Evolutionary conservation across 805 yeast genomes (phyloP), one percentile per base, ranked within the genome.

Genomic region (Teunomyces funiuensis): DNA sequence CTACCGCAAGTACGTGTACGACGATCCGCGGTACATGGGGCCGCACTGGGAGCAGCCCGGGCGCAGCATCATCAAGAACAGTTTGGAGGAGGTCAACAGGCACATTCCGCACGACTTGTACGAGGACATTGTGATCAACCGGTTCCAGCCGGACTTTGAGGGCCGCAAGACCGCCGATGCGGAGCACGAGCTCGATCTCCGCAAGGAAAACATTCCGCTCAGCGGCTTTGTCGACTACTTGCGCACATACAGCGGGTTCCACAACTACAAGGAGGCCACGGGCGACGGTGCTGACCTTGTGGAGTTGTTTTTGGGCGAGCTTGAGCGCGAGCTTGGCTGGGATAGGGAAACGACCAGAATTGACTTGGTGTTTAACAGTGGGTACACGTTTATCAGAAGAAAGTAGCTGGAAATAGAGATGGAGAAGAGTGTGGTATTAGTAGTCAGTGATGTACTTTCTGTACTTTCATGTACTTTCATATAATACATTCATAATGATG

Each of bases 41-140:
- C 80, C 82, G 0, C 79, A 79, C 55, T 90, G 97, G 97, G 85
- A 87, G 52, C 85, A 83, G 50, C 93, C 95, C 0, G 97, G 97
- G 0, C 69, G 95, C 36, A 40, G 55, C 5, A 63, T 75, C 10
- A 60, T 90, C 25, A 65, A 82, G 39, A 47, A 64, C 5, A 54
- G 71, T 43, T 70, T 76, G 46, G 53, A 47, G 11, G 75, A 66
- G 8, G 67, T 81, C 4, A 57, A 66, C 26, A 51, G 74, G n/a
- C 52, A 55, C 17, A 65, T 70, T 3, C 80, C 83, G 2, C 19
- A 40, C 0, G 66, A 60, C 2, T 43, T 53, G 10, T 85, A 73
- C 56, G 48, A 54, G 1, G 74, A 80, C 43, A 45, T 66, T 11
- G 49, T 27, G 19, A 60, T 63, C 33, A 55, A 58, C 14, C 55